phyloP scores from a whole-genome alignment of 805 yeast genomes.

The Candida anglica region DNA sequence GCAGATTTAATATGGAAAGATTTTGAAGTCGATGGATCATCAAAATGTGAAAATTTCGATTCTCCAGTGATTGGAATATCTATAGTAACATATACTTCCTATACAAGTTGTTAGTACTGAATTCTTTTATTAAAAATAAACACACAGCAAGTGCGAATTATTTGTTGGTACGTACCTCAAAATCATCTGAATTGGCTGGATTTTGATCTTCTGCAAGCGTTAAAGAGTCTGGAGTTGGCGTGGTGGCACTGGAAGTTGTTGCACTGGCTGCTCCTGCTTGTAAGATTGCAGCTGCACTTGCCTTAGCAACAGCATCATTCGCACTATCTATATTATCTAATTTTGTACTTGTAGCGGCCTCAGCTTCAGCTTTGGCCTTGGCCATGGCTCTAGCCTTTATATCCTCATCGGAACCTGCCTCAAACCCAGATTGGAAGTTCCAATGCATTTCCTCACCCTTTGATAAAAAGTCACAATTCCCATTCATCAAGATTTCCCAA shows the following conservation, averaged over 20 bases:
- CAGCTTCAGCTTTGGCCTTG: slow-evolving; percentile 3
- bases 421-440: slow-evolving; percentile 72
- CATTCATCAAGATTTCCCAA: slow-evolving; percentile 70
- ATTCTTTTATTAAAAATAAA: not conserved
- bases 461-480: slow-evolving; percentile 64
- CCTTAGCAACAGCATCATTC: too few relatives aligned
- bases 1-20: slow-evolving; percentile 1
- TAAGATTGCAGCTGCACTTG: too few relatives aligned
- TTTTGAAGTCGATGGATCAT: slow-evolving; percentile 1
- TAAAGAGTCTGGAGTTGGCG: too few relatives aligned
- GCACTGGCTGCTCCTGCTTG: too few relatives aligned
- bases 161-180: slow-evolving; percentile 1
- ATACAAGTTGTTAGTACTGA: slow-evolving; percentile 4
- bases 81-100: slow-evolving; percentile 20
- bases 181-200: too few relatives aligned
- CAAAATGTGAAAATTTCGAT: slow-evolving; percentile 6
- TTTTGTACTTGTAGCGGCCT: slow-evolving; percentile 2
- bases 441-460: slow-evolving; percentile 93
- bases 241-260: too few relatives aligned
- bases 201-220: too few relatives aligned
- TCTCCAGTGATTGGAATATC: slow-evolving; percentile 14
- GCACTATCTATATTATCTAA: too few relatives aligned
- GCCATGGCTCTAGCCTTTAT: slow-evolving; percentile 58
- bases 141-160: not conserved
- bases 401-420: slow-evolving; percentile 90